These are phyloP conservation scores for Tuber borchii DNA, from an alignment of 495 filamentous ascomycete genomes.

Conservation along the genomic window DNA sequence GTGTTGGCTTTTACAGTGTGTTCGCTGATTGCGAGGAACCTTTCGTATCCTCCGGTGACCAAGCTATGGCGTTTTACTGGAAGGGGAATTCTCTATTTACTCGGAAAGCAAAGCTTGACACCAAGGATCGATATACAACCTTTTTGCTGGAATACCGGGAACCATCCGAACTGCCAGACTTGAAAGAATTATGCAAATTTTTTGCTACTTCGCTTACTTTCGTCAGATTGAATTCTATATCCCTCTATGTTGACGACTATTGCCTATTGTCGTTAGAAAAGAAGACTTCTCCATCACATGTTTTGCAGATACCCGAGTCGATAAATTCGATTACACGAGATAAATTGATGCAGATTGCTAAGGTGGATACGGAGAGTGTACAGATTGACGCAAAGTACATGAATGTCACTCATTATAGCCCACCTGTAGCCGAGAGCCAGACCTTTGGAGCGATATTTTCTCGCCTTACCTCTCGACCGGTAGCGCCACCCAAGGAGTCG, in stretches of 20 bases:
- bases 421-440: constrained; percentile 26
- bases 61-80: constrained; percentile 99
- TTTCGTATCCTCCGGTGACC: constrained; percentile 81
- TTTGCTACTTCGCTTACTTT: constrained; percentile 93
- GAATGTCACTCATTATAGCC: constrained; percentile 52
- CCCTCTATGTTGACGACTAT: constrained; percentile 84
- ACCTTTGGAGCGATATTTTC: constrained; percentile 30
- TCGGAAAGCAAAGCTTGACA: constrained; percentile 61
- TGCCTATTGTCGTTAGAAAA: constrained; percentile 70
- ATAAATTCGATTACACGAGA: constrained; percentile 75
- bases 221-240: constrained; percentile 77
- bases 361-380: constrained; percentile 68
- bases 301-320: constrained; percentile 67
- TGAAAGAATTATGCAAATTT: constrained; percentile 83
- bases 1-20: constrained; percentile 97
- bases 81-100: constrained; percentile 92
- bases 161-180: constrained; percentile 72
- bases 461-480: constrained; percentile 18
- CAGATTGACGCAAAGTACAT: constrained; percentile 92
- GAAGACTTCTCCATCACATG: constrained; percentile 67
- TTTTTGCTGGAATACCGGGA: constrained; percentile 93
- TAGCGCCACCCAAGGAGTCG: constrained; percentile 16
- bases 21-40: constrained; percentile 98
- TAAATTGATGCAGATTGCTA: constrained; percentile 70
- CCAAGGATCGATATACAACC: constrained; percentile 64